phyloP scores from a whole-genome alignment of 441 rosid genomes.

The Breynia disticha region DNA sequence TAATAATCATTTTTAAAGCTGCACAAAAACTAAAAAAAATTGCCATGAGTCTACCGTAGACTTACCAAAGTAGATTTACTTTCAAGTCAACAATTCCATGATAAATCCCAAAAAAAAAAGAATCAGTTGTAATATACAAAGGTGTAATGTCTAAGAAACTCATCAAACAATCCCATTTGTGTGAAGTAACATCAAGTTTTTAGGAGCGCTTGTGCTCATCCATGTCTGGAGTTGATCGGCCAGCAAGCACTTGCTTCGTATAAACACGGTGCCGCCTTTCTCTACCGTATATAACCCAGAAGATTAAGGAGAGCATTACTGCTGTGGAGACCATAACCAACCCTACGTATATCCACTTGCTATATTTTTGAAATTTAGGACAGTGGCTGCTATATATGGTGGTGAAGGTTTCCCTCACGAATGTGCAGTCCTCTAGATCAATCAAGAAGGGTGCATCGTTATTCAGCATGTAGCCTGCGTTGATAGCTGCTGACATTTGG shows the following conservation, averaged over 20 bases:
- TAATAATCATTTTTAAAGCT: too few species aligned
- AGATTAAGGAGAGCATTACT: slow-evolving; percentile 75
- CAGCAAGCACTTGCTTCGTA: slow-evolving; percentile 15
- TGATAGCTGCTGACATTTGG: slow-evolving; percentile 63
- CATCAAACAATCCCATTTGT: background rate
- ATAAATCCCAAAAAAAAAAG: background rate
- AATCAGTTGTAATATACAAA: background rate
- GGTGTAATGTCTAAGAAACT: too few species aligned
- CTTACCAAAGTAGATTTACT: too few species aligned
- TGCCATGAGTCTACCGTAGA: too few species aligned
- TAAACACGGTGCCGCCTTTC: slow-evolving; percentile 44
- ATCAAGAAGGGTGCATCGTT: slow-evolving; percentile 58
- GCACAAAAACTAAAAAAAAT: too few species aligned
- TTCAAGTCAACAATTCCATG: too few species aligned
- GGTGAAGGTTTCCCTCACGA: slow-evolving; percentile 61
- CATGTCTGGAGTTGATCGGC: background rate
- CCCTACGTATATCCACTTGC: slow-evolving; percentile 60
- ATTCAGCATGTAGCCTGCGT: slow-evolving; percentile 46
- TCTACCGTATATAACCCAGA: slow-evolving; percentile 65
- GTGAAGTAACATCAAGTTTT: background rate
- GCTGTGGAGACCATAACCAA: slow-evolving; percentile 60
- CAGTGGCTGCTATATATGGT: slow-evolving; percentile 51
- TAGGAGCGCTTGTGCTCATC: slow-evolving; percentile 14
- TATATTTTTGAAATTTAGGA: slow-evolving; percentile 47
- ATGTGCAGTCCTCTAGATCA: slow-evolving; percentile 69